Conservation (phyloP, 1,284 basidiomycete genomes). For the Apiotrichum gamsii region DNA sequence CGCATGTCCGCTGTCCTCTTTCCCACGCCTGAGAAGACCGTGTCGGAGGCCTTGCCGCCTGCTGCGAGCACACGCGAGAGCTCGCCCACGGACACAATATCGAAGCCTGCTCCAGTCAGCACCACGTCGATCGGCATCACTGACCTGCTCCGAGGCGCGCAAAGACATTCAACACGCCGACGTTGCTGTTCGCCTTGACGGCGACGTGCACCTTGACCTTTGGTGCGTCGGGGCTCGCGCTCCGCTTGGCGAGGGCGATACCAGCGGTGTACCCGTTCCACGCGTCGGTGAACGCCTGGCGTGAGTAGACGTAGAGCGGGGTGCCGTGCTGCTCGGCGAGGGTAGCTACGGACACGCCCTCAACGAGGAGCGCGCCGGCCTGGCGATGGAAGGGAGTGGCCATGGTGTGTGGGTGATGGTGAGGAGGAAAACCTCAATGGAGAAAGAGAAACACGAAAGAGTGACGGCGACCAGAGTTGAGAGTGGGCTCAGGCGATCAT, state of each 20-base stretch:
- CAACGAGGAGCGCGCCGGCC: slow-evolving; percentile 4
- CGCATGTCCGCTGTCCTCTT: slow-evolving; percentile 7
- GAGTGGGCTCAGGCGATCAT: too few relatives aligned
- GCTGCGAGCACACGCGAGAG: slow-evolving; percentile 9
- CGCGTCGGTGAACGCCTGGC: not conserved
- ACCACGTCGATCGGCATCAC: too few relatives aligned
- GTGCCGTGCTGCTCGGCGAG: slow-evolving; percentile 5
- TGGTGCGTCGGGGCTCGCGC: not conserved
- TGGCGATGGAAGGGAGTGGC: slow-evolving; percentile 5
- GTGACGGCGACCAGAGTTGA: too few relatives aligned
- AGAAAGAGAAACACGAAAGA: too few relatives aligned
- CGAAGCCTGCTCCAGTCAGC: too few relatives aligned
- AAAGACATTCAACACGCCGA: slow-evolving; percentile 7
- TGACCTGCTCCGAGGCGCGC: slow-evolving; percentile 9
- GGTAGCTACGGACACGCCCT: slow-evolving; percentile 1
- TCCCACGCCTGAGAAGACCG: slow-evolving; percentile 11
- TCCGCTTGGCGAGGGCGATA: not conserved
- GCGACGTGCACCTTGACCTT: slow-evolving; percentile 7
- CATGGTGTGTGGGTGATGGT: too few relatives aligned
- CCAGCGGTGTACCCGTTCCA: slow-evolving; percentile 1
- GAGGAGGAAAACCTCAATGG: not conserved
- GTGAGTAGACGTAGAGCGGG: slow-evolving; percentile 14
- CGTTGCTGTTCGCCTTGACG: slow-evolving; percentile 12
- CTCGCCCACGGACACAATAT: slow-evolving; percentile 10
- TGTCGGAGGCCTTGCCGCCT: not conserved